phyloP scores from a whole-genome alignment of 1,139 yeast genomes.

The Yamadazyma dushanensis region DNA sequence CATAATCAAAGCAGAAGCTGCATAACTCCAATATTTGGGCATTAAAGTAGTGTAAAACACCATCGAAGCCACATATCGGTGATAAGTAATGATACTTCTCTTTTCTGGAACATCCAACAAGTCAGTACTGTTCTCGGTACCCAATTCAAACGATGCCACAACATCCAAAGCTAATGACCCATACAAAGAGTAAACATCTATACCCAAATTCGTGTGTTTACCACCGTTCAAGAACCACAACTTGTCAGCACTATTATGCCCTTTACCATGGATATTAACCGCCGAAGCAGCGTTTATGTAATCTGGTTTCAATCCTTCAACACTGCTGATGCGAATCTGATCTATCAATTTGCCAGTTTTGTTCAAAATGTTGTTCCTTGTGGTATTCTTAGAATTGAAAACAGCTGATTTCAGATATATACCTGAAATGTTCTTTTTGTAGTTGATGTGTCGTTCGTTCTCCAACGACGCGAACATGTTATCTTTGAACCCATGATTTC shows the following conservation, averaged over 20 bases:
- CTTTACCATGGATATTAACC: slow-evolving; percentile 38
- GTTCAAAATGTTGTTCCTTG: slow-evolving; percentile 25
- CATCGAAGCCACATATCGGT: slow-evolving; percentile 59
- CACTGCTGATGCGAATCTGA: slow-evolving; percentile 31
- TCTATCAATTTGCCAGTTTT: slow-evolving; percentile 27
- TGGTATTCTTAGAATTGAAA: slow-evolving; percentile 30
- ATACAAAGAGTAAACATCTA: slow-evolving; percentile 63
- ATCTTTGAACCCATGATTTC: slow-evolving; percentile 51
- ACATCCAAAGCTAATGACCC: slow-evolving; percentile 75
- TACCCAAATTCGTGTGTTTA: slow-evolving; percentile 28
- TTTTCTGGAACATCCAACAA: slow-evolving; percentile 39
- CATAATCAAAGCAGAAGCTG: slow-evolving; percentile 42
- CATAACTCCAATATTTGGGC: slow-evolving; percentile 55
- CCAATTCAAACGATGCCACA: slow-evolving; percentile 62
- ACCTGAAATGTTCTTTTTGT: slow-evolving; percentile 48
- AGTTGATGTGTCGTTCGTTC: slow-evolving; percentile 48
- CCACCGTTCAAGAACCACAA: slow-evolving; percentile 31
- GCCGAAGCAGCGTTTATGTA: slow-evolving; percentile 31
- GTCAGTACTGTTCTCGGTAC: slow-evolving; percentile 45
- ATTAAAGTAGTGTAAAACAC: slow-evolving; percentile 68
- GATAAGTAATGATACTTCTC: slow-evolving; percentile 45
- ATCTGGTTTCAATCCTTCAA: slow-evolving; percentile 36
- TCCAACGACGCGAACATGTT: slow-evolving; percentile 61
- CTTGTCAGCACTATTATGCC: slow-evolving; percentile 22
- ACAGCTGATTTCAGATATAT: slow-evolving; percentile 52